phyloP scores from a whole-genome alignment of 306 rosid species.

The Phaseolus lunatus region DNA sequence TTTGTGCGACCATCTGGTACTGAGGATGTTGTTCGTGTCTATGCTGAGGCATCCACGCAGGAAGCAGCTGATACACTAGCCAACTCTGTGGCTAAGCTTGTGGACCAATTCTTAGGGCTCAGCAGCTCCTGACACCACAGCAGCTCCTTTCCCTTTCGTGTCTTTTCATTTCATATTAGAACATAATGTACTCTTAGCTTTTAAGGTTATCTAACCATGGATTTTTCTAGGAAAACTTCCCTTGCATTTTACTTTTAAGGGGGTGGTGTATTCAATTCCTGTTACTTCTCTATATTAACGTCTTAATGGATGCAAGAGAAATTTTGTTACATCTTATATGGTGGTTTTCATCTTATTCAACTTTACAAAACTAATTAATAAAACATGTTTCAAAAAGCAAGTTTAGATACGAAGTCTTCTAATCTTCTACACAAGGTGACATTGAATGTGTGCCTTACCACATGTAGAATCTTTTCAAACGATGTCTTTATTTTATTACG shows the following conservation, averaged over 20 bases:
- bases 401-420: too few species aligned
- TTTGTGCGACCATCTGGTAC: conserved; percentile 98
- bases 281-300: not conserved
- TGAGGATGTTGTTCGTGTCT: conserved; percentile 91
- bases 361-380: too few species aligned
- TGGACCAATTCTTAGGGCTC: conserved; percentile 69
- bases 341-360: too few species aligned
- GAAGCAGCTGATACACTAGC: conserved; percentile 81
- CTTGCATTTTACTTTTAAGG: conserved; percentile 37
- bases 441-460: too few species aligned
- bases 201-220: conserved; percentile 16
- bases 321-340: too few species aligned
- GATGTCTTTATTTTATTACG: too few species aligned
- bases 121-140: conserved; percentile 16
- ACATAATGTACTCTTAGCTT: conserved; percentile 22
- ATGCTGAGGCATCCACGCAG: conserved; percentile 83
- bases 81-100: conserved; percentile 65
- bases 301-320: not conserved
- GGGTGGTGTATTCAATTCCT: not conserved
- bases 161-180: not conserved
- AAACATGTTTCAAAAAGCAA: too few species aligned
- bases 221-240: conserved; percentile 10
- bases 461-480: too few species aligned
- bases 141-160: not conserved
- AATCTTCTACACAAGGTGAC: too few species aligned